phyloP scores from a whole-genome alignment of 2,329 filamentous ascomycete genomes.

The Colletotrichum echinochloae region DNA sequence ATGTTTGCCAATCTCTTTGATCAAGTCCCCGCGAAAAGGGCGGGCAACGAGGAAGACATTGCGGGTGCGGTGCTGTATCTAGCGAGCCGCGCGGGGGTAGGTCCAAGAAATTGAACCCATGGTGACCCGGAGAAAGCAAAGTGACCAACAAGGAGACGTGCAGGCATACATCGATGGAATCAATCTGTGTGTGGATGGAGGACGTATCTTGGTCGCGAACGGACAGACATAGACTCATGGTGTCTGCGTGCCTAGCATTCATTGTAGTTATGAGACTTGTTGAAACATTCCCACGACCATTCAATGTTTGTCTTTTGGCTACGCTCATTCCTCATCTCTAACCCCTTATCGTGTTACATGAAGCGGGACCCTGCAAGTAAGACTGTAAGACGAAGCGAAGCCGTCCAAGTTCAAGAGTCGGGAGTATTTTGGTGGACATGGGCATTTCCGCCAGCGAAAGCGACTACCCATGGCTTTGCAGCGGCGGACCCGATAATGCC shows the following conservation, averaged over 20 bases:
- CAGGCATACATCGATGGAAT: slow-evolving; percentile 7
- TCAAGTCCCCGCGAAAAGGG: slow-evolving; percentile 48
- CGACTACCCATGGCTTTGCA: not conserved
- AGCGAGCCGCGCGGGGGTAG: slow-evolving; percentile 49
- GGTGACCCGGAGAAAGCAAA: not conserved
- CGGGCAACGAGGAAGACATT: slow-evolving; percentile 49
- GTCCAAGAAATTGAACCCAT: slow-evolving; percentile 23
- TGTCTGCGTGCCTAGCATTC: not conserved
- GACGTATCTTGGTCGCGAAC: slow-evolving; percentile 4
- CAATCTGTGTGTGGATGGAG: slow-evolving; percentile 4
- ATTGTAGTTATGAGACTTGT: not conserved
- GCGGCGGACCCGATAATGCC: not conserved
- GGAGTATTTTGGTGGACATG: not conserved
- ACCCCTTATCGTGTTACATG: not conserved
- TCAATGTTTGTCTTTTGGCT: not conserved
- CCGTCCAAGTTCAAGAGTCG: not conserved
- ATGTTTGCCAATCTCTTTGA: slow-evolving; percentile 50
- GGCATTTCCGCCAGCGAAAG: not conserved
- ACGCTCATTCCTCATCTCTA: too few relatives aligned
- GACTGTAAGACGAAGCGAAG: too few relatives aligned
- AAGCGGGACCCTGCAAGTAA: too few relatives aligned
- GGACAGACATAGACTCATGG: not conserved
- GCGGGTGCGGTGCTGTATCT: slow-evolving; percentile 48
- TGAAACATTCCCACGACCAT: not conserved
- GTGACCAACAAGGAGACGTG: not conserved